Base-by-base conservation (phyloP, 768 basidiomycete genomes). In the Mycena maculata region DNA sequence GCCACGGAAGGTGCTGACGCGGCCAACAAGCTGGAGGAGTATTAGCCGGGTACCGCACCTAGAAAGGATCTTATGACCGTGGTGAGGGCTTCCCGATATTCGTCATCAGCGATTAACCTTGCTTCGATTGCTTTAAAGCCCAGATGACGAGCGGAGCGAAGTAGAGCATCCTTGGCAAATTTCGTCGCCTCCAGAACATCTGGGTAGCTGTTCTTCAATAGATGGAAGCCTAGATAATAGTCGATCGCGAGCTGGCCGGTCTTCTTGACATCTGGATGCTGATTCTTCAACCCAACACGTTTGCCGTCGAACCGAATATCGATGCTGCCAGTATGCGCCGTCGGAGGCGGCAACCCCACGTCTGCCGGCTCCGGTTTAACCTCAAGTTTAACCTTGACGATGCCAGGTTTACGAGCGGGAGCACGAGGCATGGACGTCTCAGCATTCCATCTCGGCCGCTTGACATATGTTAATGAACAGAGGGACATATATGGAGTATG, bases 1-100 rank as follows among this genome's bases (percentile, higher is more conserved):
- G 22, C 57, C 57, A n/a, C 57, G 57, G 31, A 47, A 59, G 33
- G n/a, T 33, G 27, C 57, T 59, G 15, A 59, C 25, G 12, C 45
- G 57, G 31, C 44, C 57, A n/a, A 9, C 23, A 42, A 59, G 57
- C 57, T 59, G 7, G 2, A 22, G 33, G 22, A 38, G 12, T 30
- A 23, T 27, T 16, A 41, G 23, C 5, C 10, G 48, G n/a, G 23
- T 7, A 33, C 36, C 8, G 30, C 16, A 45, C 15, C 22, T 38
- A 27, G 9, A 22, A 25, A 31, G 30, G 31, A 3, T 15, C 57
- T 47, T 38, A 59, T 44, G 5, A 59, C 30, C 9, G 44, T 47
- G 6, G 45, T 12, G 8, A 59, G 57, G 25, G n/a, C 42, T 20
- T 15, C 33, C 22, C 31, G 27, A 20, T 59, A 59, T 8, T 27